Conservation (phyloP, 306 rosid species). For the Dryas alaskensis region DNA sequence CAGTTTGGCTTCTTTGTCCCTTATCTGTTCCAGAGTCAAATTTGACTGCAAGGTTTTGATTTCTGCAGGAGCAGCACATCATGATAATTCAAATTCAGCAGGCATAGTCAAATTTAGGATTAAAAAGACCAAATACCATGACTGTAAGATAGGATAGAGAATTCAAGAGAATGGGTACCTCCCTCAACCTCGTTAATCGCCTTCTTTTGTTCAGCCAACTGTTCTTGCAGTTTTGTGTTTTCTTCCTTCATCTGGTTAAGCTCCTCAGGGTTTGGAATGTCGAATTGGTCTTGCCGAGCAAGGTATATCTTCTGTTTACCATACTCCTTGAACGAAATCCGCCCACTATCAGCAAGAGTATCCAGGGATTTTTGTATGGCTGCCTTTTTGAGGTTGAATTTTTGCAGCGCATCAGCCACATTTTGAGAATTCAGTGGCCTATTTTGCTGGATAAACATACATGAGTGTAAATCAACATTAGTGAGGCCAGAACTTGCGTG, state of each 20-base stretch:
- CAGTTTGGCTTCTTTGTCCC: conserved; percentile 56
- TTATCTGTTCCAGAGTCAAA: conserved; percentile 78
- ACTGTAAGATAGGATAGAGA: not conserved
- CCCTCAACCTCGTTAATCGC: conserved; percentile 57
- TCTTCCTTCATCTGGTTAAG: conserved; percentile 82
- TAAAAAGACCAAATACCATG: not conserved
- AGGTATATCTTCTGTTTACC: conserved; percentile 96
- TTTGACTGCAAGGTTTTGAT: conserved; percentile 68
- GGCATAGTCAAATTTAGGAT: not conserved
- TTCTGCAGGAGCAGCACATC: conserved; percentile 50
- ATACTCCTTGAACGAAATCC: conserved; percentile 83
- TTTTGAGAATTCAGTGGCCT: conserved; percentile 80
- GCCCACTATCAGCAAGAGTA: conserved; percentile 59
- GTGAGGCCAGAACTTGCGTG: not conserved
- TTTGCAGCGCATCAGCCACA: conserved; percentile 84
- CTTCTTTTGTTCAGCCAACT: conserved; percentile 52
- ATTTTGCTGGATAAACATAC: conserved; percentile 60
- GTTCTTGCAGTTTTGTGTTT: conserved; percentile 56
- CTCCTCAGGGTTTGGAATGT: conserved; percentile 71
- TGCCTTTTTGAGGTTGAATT: conserved; percentile 81
- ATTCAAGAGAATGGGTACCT: conserved; percentile 39
- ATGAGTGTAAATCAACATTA: not conserved
- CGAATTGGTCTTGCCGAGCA: conserved; percentile 80
- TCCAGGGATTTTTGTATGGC: conserved; percentile 83
- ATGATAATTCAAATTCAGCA: not conserved